Evolutionary conservation across 2,329 filamentous ascomycete species (phyloP).

Genomic region (Pseudohalonectria lignicola): DNA sequence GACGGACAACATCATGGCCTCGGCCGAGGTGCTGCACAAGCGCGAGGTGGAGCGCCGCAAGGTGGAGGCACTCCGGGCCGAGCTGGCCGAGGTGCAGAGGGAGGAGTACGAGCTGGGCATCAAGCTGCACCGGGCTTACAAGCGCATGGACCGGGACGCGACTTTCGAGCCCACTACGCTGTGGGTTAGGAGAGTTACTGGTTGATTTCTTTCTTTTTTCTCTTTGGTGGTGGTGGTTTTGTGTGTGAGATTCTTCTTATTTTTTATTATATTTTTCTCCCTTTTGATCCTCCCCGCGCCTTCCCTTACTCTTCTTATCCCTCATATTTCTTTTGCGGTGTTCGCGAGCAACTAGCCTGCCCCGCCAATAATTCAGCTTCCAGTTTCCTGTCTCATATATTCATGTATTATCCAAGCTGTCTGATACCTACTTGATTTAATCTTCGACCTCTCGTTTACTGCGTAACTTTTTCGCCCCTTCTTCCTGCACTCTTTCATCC

Average conservation of each 20-base stretch:
- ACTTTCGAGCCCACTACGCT: conserved; percentile 56
- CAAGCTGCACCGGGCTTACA: conserved; percentile 63
- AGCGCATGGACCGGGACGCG: conserved; percentile 58
- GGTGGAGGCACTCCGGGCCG: conserved; percentile 52
- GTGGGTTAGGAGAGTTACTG: conserved; percentile 71
- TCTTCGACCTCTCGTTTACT: too few relatives aligned
- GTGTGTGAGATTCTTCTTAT: not conserved
- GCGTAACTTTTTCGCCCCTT: too few relatives aligned
- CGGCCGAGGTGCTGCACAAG: conserved; percentile 48
- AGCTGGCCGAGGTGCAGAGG: conserved; percentile 61
- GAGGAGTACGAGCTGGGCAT: conserved; percentile 73
- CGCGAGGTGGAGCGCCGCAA: conserved; percentile 50
- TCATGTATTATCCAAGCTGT: too few relatives aligned
- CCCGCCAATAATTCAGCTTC: too few relatives aligned
- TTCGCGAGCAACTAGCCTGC: too few relatives aligned
- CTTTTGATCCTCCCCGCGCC: not conserved
- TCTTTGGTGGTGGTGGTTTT: conserved; percentile 12
- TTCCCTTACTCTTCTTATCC: not conserved
- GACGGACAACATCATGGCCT: conserved; percentile 55
- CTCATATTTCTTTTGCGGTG: not conserved
- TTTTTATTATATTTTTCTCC: not conserved
- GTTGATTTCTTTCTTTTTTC: conserved; percentile 10
- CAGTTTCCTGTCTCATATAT: too few relatives aligned
- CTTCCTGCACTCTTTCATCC: too few relatives aligned
- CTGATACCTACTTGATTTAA: too few relatives aligned